Base-by-base conservation (phyloP, 176 grass and related monocot genomes). In the Aegilops longissima region DNA sequence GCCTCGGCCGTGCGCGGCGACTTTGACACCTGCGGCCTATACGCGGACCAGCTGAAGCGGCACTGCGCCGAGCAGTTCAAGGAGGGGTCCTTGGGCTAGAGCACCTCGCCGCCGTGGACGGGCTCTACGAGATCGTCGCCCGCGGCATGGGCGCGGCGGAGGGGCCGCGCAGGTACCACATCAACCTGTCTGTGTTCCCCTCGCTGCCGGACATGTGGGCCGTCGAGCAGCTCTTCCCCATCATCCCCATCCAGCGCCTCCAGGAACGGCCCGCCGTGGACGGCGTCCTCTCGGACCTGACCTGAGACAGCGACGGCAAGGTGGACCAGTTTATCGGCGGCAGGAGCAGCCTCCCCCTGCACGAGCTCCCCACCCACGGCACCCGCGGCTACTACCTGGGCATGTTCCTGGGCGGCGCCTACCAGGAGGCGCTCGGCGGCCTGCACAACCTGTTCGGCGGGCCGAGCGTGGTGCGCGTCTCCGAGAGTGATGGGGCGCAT, bases 271-370 rank as follows among this genome's bases (percentile, higher is more conserved):
- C 95, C 0, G 85, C 85, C 45, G 52, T 95, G 0, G 78, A 95
- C 63, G 95, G 95, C 2, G 77, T 95, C 1, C 82, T 98, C 66
- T 88, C 88, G 5, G 95, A 98, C 81, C 91, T 98, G 4, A 98
- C 95, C 77, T 98, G 95, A 88, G 95, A 98, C 87, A 95, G 93
- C 89, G 95, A 98, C 81, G 95, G 95, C 25, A 98, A 98, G 88
- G 87, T 95, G 4, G 71, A 88, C 47, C 80, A 81, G 9, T 98
- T 98, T 83, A 95, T 98, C 78, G 91, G 92, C 13, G 95, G 93
- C 59, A 70, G 84, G 83, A 78, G 80, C 39, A 98, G 91, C 84
- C 85, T 98, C 3, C 93, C 95, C 2, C 89, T 98, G 83, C 95
- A 98, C 84, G 91, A 98, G 64, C 79, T 98, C 24, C 31, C 84